Evolutionary conservation across 176 grass and related monocot species (phyloP), one percentile per base, ranked within the genome.

Genomic region (Miscanthus lutarioriparius): DNA sequence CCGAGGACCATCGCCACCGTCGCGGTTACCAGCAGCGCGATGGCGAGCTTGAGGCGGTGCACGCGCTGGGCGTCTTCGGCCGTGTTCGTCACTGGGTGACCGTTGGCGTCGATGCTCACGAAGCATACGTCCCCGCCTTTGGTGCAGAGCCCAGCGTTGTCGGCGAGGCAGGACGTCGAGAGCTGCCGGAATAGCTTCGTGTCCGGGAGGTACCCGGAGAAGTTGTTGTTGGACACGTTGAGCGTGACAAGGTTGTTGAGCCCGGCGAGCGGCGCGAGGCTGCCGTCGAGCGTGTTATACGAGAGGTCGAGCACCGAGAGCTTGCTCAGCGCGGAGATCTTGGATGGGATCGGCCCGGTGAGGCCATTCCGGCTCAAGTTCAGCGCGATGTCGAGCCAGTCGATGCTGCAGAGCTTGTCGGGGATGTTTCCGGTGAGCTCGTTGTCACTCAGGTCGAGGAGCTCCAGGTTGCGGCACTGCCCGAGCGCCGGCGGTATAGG

Each of bases 121-220:
- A 98, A 98, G 85, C 96, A 98, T 1, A 98, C 96, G 75, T 98
- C 96, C 1, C 96, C 93, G 14, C 93, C 96, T 27, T 48, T 87
- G 8, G 93, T 98, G 69, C 96, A 98, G 10, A 98, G 91, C 53
- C 96, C 96, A 0, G 85, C 73, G 62, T 98, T 98, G 1, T 91
- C 91, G 1, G 86, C 59, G 9, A 98, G 89, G 77, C 89, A 78
- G 5, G 96, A 93, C 69, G 93, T 33, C 1, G 96, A 92, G 6
- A 98, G 77, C 78, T 98, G 93, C 62, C 93, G 87, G 76, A 98
- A 98, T 1, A 98, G 91, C 87, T 98, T 98, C n/a, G 93, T 98
- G 77, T 98, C 93, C 0, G 96, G 96, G 20, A 98, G 93, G 81
- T 92, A 98, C 0, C 96, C 96, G 13, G 93, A 92, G 78, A 99